These are phyloP conservation scores for Decorospora gaudefroyi DNA, from an alignment of 2,329 filamentous ascomycete genomes.

Conservation along the genomic window DNA sequence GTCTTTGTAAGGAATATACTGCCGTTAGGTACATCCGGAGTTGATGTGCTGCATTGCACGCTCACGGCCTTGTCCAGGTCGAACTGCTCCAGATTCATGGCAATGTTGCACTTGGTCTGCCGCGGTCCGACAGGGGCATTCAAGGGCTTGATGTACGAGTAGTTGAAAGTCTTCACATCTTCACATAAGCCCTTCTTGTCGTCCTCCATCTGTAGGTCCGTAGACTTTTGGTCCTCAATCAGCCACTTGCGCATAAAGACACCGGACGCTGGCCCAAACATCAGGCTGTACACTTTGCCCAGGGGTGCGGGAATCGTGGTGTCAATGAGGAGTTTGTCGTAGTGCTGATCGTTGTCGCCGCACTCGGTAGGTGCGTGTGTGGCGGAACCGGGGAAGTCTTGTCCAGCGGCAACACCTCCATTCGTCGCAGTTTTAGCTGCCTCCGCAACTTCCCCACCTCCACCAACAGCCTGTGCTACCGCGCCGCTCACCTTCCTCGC, in stretches of 20 bases:
- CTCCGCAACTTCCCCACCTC: conserved; percentile 37
- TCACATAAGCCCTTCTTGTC: conserved; percentile 77
- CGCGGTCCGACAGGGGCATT: conserved; percentile 82
- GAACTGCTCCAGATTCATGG: conserved; percentile 78
- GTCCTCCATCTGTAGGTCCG: conserved; percentile 80
- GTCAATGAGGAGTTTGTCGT: conserved; percentile 82
- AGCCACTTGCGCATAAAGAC: conserved; percentile 87
- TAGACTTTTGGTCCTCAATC: conserved; percentile 82
- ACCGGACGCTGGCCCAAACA: conserved; percentile 81
- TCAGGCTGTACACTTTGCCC: conserved; percentile 84
- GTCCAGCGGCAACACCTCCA: conserved; percentile 50
- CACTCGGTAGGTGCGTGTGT: conserved; percentile 85
- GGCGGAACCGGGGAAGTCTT: conserved; percentile 82
- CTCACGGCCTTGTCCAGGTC: conserved; percentile 87
- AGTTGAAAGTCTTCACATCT: conserved; percentile 75
- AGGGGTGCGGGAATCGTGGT: conserved; percentile 84
- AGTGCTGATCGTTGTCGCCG: conserved; percentile 76
- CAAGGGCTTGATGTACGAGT: conserved; percentile 90
- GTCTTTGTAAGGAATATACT: conserved; percentile 92
- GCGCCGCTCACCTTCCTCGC: conserved; percentile 71
- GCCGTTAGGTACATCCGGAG: conserved; percentile 91
- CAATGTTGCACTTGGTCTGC: conserved; percentile 92
- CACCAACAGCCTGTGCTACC: conserved; percentile 48
- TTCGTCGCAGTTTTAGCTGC: conserved; percentile 50
- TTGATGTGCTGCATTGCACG: conserved; percentile 82